Base-by-base conservation (phyloP, 1,284 basidiomycete genomes). In the Testicularia cyperi region DNA sequence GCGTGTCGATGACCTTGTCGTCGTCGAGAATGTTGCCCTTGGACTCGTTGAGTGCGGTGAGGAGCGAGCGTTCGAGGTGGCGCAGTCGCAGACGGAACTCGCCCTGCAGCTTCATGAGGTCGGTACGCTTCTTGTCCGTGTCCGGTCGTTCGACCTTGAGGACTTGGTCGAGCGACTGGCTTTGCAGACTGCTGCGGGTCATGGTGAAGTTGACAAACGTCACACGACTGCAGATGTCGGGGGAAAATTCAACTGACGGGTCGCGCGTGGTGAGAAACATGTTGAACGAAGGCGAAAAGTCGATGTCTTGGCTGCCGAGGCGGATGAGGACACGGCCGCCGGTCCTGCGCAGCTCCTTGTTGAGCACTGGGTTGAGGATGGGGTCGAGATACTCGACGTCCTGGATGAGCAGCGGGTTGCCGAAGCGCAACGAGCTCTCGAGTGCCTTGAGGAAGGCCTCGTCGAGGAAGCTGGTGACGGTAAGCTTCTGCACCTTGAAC, bases 121-220 rank as follows among this genome's bases (percentile, higher is more conserved):
- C 94, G n/a, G 90, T 92, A 36, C 95, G 83, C 80, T 95, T 97
- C 72, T 87, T 85, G 77, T 99, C 95, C 2, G 92, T 92, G 72
- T 97, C 95, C 0, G 96, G 92, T 12, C 95, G 84, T 77, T 99
- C 95, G 32, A 90, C 90, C 75, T 94, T 94, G 57, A 99, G 84
- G 2, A 98, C 92, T 77, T 96, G 92, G 76, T 96, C 92, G 37
- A 98, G 83, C 0, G 92, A 95, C 78, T 98, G 95, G 60, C 91
- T 96, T 78, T 98, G 94, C 26, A 99, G 82, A 82, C 92, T 96
- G 77, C 91, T 91, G 51, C 92, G 84, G 0, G 95, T 99, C 90
- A 98, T 98, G 14, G 94, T 98, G 79, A 99, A 99, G 81, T 99
- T 99, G 81, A 98, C 94, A 74, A 99, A 96, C 0, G 94, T 95